These are phyloP conservation scores for Micromonas commoda DNA, from an alignment of 139 green algal genomes.

Conservation along the genomic window DNA sequence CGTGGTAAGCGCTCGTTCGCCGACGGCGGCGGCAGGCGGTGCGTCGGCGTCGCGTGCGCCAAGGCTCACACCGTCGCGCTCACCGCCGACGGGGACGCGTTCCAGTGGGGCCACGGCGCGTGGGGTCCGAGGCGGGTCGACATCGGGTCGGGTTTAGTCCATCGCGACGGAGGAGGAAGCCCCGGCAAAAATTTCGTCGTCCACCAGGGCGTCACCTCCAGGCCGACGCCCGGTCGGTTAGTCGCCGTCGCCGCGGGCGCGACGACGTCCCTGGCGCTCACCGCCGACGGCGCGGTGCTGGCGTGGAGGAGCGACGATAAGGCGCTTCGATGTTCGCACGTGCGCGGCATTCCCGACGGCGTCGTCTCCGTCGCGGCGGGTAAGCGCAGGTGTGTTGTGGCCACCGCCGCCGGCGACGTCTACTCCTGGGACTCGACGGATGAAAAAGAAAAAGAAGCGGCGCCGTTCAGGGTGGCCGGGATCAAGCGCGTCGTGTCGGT, in stretches of 20 bases:
- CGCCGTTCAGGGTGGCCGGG: conserved; percentile 43
- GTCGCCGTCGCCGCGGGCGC: conserved; percentile 18
- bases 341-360: conserved; percentile 49
- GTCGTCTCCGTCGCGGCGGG: conserved; percentile 63
- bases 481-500: conserved; percentile 50
- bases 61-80: conserved; percentile 53
- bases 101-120: conserved; percentile 50
- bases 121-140: conserved; percentile 37
- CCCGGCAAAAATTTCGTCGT: too few relatives aligned
- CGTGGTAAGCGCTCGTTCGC: too few relatives aligned
- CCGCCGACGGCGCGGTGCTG: conserved; percentile 27
- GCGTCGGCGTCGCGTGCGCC: conserved; percentile 29
- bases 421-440: conserved; percentile 64
- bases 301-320: conserved; percentile 16
- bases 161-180: too few relatives aligned
- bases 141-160: too few relatives aligned
- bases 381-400: conserved; percentile 77
- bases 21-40: neutral
- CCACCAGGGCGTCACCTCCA: too few relatives aligned
- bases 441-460: neutral
- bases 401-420: conserved; percentile 66
- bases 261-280: conserved; percentile 23
- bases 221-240: neutral
- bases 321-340: too few relatives aligned
- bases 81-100: conserved; percentile 68